phyloP scores from a whole-genome alignment of 345 rosid species.

The Erodium maritimum region DNA sequence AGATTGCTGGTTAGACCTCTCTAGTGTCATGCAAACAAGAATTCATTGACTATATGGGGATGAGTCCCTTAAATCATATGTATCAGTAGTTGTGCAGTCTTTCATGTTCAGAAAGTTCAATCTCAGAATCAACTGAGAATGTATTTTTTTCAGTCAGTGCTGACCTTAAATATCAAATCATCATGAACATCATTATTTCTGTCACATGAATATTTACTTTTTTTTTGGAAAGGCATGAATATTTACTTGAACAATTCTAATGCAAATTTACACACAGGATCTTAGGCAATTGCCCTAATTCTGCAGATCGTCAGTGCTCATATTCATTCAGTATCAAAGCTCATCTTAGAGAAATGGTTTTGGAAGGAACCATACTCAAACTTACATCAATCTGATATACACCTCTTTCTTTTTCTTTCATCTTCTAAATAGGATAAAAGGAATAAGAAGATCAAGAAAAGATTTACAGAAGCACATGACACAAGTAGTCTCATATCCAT shows the following conservation, averaged over 20 bases:
- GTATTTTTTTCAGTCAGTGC: constrained; percentile 16
- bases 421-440: neutral
- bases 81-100: neutral
- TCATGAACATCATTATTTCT: too few species aligned
- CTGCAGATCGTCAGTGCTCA: neutral
- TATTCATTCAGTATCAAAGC: too few species aligned
- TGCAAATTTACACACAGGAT: too few species aligned
- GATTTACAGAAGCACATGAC: too few species aligned
- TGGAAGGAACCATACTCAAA: constrained; percentile 3
- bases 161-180: neutral
- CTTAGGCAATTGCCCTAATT: too few species aligned
- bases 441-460: neutral
- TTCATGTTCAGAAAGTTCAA: constrained; percentile 3
- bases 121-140: constrained; percentile 8
- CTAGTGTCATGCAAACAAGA: neutral
- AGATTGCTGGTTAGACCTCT: constrained; percentile 61
- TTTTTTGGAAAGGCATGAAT: too few species aligned
- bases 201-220: too few species aligned
- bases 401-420: neutral
- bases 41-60: neutral
- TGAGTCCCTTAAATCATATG: neutral
- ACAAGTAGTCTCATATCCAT: too few species aligned
- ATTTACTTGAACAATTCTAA: too few species aligned
- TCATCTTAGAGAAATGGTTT: neutral
- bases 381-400: constrained; percentile 5